A percentile compares a stretch with the other conserved stretches of the same genome.
These are phyloP conservation scores for Plasmodium yoelii DNA, from an alignment of 169 alveolate genomes.

Conservation along the genomic window DNA sequence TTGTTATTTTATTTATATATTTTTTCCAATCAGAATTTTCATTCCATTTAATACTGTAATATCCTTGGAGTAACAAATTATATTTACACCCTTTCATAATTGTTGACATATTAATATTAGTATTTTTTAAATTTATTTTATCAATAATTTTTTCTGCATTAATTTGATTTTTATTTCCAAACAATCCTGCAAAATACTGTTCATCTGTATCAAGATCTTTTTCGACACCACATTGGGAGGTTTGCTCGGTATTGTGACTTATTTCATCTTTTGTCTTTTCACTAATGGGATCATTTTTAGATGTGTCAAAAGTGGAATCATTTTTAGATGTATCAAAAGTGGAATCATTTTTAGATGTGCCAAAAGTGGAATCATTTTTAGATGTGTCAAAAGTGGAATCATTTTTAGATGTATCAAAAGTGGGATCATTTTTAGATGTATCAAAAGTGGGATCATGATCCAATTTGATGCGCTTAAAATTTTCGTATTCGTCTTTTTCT, in stretches of 20 bases:
- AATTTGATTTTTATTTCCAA: conserved; percentile 12
- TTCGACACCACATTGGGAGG: not conserved
- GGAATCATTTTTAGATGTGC: too few relatives aligned
- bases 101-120: conserved; percentile 40
- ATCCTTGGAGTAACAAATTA: conserved; percentile 46
- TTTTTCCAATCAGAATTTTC: conserved; percentile 54
- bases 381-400: too few relatives aligned
- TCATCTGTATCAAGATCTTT: not conserved
- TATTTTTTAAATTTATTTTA: conserved; percentile 29
- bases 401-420: not conserved
- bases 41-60: conserved; percentile 70
- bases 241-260: not conserved
- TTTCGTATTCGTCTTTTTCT: not conserved
- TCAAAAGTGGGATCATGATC: not conserved
- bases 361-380: too few relatives aligned
- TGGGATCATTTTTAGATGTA: not conserved
- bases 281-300: too few relatives aligned
- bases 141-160: conserved; percentile 13
- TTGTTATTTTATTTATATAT: conserved; percentile 48
- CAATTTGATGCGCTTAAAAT: not conserved
- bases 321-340: too few relatives aligned
- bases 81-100: conserved; percentile 73
- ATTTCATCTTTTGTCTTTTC: not conserved
- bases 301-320: too few relatives aligned
- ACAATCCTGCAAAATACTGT: conserved; percentile 16